These are phyloP conservation scores for Abrus pulchellus DNA, from an alignment of 306 rosid species.

Conservation along the genomic window DNA sequence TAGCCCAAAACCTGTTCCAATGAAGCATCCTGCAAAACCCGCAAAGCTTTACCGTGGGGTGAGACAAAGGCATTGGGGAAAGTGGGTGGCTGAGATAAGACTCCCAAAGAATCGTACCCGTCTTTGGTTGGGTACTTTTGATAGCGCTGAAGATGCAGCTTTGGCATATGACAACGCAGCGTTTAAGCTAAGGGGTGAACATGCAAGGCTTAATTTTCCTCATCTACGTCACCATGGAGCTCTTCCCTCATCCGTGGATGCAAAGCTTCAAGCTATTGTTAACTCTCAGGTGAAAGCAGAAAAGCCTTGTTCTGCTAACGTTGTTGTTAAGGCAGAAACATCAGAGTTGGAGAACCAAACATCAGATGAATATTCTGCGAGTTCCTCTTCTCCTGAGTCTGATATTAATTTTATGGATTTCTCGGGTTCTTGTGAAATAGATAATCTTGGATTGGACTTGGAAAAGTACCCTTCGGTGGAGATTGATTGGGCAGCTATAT, in stretches of 20 bases:
- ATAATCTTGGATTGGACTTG: constrained; percentile 62
- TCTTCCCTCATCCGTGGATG: constrained; percentile 75
- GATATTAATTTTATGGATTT: constrained; percentile 61
- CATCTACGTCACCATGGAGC: constrained; percentile 70
- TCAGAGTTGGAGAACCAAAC: constrained; percentile 47
- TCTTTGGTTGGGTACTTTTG: constrained; percentile 89
- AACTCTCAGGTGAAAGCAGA: constrained; percentile 51
- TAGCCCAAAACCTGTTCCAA: constrained; percentile 59
- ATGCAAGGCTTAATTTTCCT: constrained; percentile 77
- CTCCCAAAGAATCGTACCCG: constrained; percentile 85
- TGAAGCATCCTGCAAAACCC: constrained; percentile 69
- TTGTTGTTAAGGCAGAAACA: constrained; percentile 8
- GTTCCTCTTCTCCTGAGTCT: constrained; percentile 72
- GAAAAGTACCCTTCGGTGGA: constrained; percentile 82
- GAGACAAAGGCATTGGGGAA: constrained; percentile 90
- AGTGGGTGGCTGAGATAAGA: constrained; percentile 94
- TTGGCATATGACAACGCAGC: constrained; percentile 84
- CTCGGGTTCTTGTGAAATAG: constrained; percentile 51
- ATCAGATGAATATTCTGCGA: constrained; percentile 56
- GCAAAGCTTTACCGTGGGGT: constrained; percentile 78
- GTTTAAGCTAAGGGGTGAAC: constrained; percentile 76
- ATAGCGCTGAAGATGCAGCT: constrained; percentile 83
- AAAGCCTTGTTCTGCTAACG: constrained; percentile 38
- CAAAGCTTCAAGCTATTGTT: constrained; percentile 73
- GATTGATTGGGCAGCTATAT: constrained; percentile 83